A percentile compares a stretch with the other conserved stretches of the same genome.
phyloP scores from a whole-genome alignment of 495 filamentous ascomycete species.

The Aspergillus carlsbadensis region DNA sequence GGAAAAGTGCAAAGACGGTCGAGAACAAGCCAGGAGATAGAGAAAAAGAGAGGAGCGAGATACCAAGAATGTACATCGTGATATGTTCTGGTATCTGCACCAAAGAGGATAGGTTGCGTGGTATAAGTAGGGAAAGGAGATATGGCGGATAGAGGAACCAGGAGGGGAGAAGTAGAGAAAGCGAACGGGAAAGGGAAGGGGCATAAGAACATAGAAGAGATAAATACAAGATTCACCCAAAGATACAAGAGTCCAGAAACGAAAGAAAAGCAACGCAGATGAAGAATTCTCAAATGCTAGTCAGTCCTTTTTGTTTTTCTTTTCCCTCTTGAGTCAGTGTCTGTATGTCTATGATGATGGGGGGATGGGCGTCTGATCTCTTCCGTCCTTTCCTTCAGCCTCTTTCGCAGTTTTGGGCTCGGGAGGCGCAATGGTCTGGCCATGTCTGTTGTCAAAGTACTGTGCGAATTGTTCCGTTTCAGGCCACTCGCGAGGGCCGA shows the following conservation, averaged over 20 bases:
- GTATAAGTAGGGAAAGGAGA: slow-evolving; percentile 16
- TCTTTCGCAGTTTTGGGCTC: slow-evolving; percentile 41
- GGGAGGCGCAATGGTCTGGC: slow-evolving; percentile 55
- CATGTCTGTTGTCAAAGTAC: slow-evolving; percentile 68
- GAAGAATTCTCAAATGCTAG: not conserved
- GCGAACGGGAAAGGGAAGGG: slow-evolving; percentile 21
- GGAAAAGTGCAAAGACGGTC: slow-evolving; percentile 3
- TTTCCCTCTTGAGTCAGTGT: not conserved
- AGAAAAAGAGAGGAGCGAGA: slow-evolving; percentile 18
- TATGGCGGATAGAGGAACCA: not conserved
- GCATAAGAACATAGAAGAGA: slow-evolving; percentile 15
- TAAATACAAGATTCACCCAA: not conserved
- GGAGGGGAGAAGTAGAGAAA: slow-evolving; percentile 33
- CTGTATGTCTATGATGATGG: slow-evolving; percentile 24
- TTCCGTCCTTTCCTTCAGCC: slow-evolving; percentile 41
- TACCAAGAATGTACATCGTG: slow-evolving; percentile 23
- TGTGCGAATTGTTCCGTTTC: slow-evolving; percentile 88
- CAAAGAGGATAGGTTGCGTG: slow-evolving; percentile 16
- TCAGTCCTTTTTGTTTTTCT: not conserved
- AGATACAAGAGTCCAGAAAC: slow-evolving; percentile 5
- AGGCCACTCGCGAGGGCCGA: slow-evolving; percentile 78
- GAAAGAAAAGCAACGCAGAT: not conserved
- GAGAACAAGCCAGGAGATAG: slow-evolving; percentile 1
- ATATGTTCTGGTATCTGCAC: slow-evolving; percentile 16
- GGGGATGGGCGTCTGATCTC: slow-evolving; percentile 43